Conservation (phyloP, 495 filamentous ascomycete genomes). For the Chlorociboria aeruginascens region DNA sequence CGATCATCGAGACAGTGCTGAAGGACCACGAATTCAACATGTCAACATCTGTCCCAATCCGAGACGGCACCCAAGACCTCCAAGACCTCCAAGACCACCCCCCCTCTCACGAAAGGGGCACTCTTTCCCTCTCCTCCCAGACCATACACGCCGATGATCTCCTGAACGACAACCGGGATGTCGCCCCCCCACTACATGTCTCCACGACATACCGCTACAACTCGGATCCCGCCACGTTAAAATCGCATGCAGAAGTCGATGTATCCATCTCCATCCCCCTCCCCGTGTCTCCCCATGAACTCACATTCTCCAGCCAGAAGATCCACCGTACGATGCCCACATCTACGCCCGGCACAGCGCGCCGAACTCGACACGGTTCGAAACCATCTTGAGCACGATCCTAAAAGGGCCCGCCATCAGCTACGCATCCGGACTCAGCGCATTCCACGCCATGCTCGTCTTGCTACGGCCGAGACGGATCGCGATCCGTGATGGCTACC, state of each 20-base stretch:
- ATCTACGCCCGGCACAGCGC: conserved; percentile 71
- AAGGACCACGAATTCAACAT: background rate
- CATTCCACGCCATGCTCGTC: conserved; percentile 73
- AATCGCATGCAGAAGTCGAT: conserved; percentile 31
- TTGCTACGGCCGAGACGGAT: conserved; percentile 68
- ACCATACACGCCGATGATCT: conserved; percentile 81
- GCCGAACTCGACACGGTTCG: conserved; percentile 73
- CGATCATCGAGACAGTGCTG: no score
- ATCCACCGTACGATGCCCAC: conserved; percentile 32
- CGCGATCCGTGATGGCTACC: conserved; percentile 73
- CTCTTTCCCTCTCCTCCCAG: conserved; percentile 48
- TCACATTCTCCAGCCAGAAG: background rate
- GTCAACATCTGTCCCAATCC: conserved; percentile 1
- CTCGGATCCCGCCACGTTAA: conserved; percentile 49
- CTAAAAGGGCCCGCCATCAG: conserved; percentile 56
- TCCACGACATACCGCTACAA: conserved; percentile 41
- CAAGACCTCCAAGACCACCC: conserved; percentile 4
- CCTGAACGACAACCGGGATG: conserved; percentile 56
- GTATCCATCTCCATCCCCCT: conserved; percentile 20
- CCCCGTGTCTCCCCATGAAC: no score
- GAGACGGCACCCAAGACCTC: conserved; percentile 1
- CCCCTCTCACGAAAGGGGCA: background rate
- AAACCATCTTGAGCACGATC: conserved; percentile 62
- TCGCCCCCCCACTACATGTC: conserved; percentile 76
- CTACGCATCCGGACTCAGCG: conserved; percentile 77